Base-by-base conservation (phyloP, 2,329 filamentous ascomycete species). In the Cryphonectria naterciae region DNA sequence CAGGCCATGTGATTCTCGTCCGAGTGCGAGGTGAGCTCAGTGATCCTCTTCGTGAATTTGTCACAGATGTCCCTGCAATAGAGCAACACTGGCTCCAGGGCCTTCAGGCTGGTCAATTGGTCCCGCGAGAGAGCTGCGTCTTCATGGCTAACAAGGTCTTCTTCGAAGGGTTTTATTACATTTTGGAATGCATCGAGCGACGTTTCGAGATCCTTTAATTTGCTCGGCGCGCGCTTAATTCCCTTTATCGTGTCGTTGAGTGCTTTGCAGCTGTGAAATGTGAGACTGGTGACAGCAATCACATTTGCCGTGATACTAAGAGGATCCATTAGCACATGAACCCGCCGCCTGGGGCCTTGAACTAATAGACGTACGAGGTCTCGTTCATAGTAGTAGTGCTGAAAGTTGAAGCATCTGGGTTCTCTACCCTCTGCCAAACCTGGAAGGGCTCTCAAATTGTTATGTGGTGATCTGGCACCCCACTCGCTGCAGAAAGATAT, bases 281-380 rank as follows among this genome's bases (percentile, higher is more conserved):
- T 62, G 54, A 69, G 35, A 4, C 63, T 15, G 39, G 43, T 52
- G 15, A 69, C 15, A 1, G 19, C 62, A 25, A 69, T 66, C 13
- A 62, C 68, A 63, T 41, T 37, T 64, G 67, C 67, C 6, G 60
- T 68, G 58, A 68, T 64, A n/a, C 46, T 64, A 22, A 68, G 67
- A 68, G 67, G 58, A 32, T 68, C 67, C 17, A 68, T n/a, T 62
- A 7, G 60, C 41, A 32, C 28, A 32, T 32, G 2, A 1, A 32
- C 3, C 1, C 1, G 28, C 3, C 28, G 28, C 28, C 28, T 32
- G 28, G 28, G 28, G 28, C 28, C 28, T 32, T 32, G 28, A 3
- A 32, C 2, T 32, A 32, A 32, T 32, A 32, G 28, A 32, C 3
- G 28, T 3, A 32, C 28, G 28, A 32, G 28, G 28, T 32, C 28